phyloP scores from a whole-genome alignment of 2,329 filamentous ascomycete species.

The Zasmidium citrigriseum region DNA sequence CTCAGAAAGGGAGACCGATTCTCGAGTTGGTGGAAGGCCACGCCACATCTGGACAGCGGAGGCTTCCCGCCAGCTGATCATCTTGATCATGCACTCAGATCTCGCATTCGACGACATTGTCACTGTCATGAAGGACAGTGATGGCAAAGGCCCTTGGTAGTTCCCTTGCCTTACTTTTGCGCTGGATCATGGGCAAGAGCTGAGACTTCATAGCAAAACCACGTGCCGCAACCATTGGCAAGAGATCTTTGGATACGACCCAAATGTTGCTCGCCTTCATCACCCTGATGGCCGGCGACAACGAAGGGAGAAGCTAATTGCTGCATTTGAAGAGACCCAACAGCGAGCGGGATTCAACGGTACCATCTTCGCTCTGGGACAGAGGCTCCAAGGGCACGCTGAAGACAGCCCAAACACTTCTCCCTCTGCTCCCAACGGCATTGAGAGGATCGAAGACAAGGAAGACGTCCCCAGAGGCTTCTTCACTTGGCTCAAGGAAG shows the following conservation, averaged over 20 bases:
- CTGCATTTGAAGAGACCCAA: not conserved
- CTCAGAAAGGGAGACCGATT: not conserved
- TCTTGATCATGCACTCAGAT: constrained; percentile 13
- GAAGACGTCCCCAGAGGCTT: constrained; percentile 8
- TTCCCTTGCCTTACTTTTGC: not conserved
- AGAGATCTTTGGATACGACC: constrained; percentile 10
- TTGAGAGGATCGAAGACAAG: constrained; percentile 7
- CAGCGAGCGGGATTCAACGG: not conserved
- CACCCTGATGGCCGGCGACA: not conserved
- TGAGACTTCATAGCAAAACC: constrained; percentile 1
- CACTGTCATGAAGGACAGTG: constrained; percentile 4
- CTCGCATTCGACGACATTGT: constrained; percentile 13
- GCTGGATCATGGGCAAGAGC: not conserved
- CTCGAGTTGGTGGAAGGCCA: constrained; percentile 3
- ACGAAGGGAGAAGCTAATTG: not conserved
- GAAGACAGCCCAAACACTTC: too few relatives aligned
- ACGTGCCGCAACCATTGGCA: constrained; percentile 14
- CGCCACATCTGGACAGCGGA: constrained; percentile 10
- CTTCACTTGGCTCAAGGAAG: constrained; percentile 2
- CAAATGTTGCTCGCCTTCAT: constrained; percentile 2
- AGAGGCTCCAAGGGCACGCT: too few relatives aligned
- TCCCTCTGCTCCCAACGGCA: too few relatives aligned
- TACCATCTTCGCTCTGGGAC: too few relatives aligned
- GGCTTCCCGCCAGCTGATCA: constrained; percentile 9
- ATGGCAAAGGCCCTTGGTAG: constrained; percentile 10